Conservation (phyloP, 1,284 basidiomycete genomes). For the Puccinia triticina region DNA sequence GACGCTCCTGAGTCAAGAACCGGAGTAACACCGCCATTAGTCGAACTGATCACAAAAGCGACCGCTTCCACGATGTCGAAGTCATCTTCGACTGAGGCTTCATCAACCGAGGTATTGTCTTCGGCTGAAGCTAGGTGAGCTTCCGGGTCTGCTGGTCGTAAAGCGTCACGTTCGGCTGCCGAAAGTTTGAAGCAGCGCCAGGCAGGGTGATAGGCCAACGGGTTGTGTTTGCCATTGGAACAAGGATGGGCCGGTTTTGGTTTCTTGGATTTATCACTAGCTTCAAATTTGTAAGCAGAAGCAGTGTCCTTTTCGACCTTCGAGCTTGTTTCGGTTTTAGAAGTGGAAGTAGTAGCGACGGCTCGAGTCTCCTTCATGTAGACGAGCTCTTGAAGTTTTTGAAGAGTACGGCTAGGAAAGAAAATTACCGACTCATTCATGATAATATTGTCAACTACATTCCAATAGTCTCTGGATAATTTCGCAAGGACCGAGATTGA, state of each 20-base stretch:
- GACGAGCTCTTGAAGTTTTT: too few species aligned
- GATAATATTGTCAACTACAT: too few species aligned
- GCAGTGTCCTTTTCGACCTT: too few species aligned
- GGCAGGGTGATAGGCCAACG: neutral
- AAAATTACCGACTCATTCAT: too few species aligned
- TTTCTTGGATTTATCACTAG: slow-evolving; percentile 2
- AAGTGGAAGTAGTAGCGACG: neutral
- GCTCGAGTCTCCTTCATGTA: too few species aligned
- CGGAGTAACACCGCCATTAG: neutral
- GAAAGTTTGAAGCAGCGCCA: neutral
- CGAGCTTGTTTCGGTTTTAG: neutral
- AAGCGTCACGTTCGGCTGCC: neutral
- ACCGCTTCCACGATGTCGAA: neutral
- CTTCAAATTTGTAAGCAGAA: neutral
- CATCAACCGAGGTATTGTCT: too few species aligned
- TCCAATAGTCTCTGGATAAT: too few species aligned
- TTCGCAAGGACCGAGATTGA: too few species aligned
- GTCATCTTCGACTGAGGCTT: too few species aligned
- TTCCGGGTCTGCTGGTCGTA: too few species aligned
- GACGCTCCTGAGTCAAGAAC: neutral
- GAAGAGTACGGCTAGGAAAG: too few species aligned
- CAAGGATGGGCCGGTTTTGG: neutral
- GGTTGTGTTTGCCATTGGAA: neutral
- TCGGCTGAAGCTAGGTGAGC: too few species aligned
- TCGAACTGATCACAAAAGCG: neutral